Percentiles rank a stretch among this genome's conserved stretches.
Conservation (phyloP, 257 asterid genomes). For the Solanum chilense region DNA sequence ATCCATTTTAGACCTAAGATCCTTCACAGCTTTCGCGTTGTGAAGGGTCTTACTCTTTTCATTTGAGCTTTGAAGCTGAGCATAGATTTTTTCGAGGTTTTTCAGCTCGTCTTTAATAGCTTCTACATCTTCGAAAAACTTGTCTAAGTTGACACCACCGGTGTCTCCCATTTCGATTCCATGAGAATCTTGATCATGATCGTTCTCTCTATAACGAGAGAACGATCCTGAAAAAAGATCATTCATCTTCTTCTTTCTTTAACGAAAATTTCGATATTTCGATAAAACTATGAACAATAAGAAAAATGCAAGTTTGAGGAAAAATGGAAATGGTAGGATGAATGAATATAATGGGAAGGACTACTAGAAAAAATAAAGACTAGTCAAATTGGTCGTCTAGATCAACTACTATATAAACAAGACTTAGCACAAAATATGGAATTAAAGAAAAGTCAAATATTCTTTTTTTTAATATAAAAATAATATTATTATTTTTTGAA, state of each 20-base stretch:
- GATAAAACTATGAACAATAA: not conserved
- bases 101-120: constrained; percentile 54
- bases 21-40: constrained; percentile 30
- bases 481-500: not conserved
- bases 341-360: not conserved
- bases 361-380: not conserved
- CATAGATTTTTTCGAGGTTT: constrained; percentile 43
- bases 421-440: not conserved
- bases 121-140: constrained; percentile 62
- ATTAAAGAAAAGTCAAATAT: not conserved
- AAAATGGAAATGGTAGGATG: not conserved
- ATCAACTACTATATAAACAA: not conserved
- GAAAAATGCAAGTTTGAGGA: not conserved
- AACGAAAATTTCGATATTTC: not conserved
- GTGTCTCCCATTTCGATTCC: constrained; percentile 17
- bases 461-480: not conserved
- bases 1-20: constrained; percentile 29
- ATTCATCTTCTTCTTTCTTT: not conserved
- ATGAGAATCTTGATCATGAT: not conserved
- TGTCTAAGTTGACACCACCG: constrained; percentile 50
- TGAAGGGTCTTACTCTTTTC: constrained; percentile 48
- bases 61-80: constrained; percentile 39
- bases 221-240: constrained; percentile 9
- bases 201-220: not conserved
- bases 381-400: not conserved